These are phyloP conservation scores for Penicillium argentinense DNA, from an alignment of 495 filamentous ascomycete genomes.

Conservation along the genomic window DNA sequence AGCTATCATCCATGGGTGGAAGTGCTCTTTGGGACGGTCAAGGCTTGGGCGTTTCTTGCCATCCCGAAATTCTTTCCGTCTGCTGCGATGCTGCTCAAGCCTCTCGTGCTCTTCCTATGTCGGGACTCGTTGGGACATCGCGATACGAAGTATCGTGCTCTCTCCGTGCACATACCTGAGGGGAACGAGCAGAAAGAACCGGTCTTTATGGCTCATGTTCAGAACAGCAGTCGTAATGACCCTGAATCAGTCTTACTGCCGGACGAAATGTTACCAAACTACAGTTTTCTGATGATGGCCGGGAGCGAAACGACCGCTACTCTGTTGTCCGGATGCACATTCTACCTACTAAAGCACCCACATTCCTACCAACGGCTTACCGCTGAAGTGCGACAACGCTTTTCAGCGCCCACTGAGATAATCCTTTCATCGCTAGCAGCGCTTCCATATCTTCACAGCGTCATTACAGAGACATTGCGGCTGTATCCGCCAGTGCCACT, in stretches of 20 bases:
- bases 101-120: background rate
- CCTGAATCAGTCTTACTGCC: background rate
- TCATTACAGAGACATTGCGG: slow-evolving; percentile 54
- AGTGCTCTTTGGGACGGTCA: background rate
- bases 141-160: background rate
- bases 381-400: slow-evolving; percentile 46
- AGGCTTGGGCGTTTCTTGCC: background rate
- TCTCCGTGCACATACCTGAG: background rate
- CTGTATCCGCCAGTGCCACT: slow-evolving; percentile 54
- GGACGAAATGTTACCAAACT: slow-evolving; percentile 22
- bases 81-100: background rate
- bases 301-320: slow-evolving; percentile 64
- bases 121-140: background rate
- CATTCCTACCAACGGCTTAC: slow-evolving; percentile 39
- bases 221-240: background rate
- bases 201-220: background rate
- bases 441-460: slow-evolving; percentile 52
- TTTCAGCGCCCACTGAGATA: slow-evolving; percentile 52
- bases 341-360: slow-evolving; percentile 47
- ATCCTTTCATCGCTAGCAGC: slow-evolving; percentile 35
- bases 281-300: slow-evolving; percentile 37
- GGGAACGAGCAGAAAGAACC: background rate
- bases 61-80: background rate
- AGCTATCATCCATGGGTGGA: background rate
- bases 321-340: slow-evolving; percentile 49